Evolutionary conservation across 2,329 filamentous ascomycete genomes (phyloP).

Genomic region (Aspergillus ruber): DNA sequence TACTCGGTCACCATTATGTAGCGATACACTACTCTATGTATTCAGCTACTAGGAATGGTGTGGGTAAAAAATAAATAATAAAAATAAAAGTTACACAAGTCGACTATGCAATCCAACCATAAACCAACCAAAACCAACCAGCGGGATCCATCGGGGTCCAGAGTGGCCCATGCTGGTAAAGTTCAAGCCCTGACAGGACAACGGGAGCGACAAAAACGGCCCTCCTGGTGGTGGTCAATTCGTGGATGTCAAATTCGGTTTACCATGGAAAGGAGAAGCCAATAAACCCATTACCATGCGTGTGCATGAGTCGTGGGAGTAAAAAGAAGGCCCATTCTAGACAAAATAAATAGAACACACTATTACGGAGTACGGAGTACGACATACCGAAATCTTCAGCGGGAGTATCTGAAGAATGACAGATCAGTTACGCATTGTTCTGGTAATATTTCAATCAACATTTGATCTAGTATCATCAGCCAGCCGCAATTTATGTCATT

Average conservation of each 20-base stretch:
- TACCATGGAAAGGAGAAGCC: neutral
- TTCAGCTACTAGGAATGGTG: neutral
- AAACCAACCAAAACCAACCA: slow-evolving; percentile 9
- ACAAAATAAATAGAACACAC: neutral
- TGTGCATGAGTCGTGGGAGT: too few relatives aligned
- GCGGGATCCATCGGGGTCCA: slow-evolving; percentile 1
- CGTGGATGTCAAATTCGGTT: neutral
- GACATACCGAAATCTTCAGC: too few relatives aligned
- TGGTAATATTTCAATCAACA: neutral
- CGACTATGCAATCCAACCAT: neutral
- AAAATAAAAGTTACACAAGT: neutral
- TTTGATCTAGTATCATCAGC: neutral
- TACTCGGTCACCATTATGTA: too few relatives aligned
- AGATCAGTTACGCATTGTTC: neutral
- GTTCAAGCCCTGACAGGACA: slow-evolving; percentile 21
- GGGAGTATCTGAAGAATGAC: neutral
- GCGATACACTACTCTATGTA: too few relatives aligned
- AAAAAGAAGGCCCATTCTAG: neutral
- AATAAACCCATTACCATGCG: neutral
- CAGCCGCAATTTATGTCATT: neutral
- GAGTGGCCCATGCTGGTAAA: slow-evolving; percentile 18
- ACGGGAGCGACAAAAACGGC: slow-evolving; percentile 21
- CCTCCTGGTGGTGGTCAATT: slow-evolving; percentile 1
- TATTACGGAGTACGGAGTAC: neutral
- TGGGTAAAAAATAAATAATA: neutral